These are phyloP conservation scores for Berkeleyomyces rouxiae DNA, from an alignment of 2,329 filamentous ascomycete species.

Conservation along the genomic window DNA sequence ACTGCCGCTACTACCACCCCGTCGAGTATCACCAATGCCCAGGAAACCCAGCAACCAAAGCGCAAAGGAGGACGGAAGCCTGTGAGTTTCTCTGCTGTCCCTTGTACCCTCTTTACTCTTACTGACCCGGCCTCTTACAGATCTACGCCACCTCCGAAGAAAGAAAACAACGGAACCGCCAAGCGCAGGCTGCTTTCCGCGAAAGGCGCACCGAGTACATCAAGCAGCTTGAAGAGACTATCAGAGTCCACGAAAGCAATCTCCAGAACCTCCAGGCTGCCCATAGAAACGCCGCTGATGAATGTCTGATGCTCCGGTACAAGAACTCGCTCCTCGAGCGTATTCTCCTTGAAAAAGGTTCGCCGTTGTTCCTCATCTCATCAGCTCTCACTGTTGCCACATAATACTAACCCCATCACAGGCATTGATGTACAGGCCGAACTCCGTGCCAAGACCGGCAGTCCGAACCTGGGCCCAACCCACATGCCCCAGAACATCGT, in stretches of 20 bases:
- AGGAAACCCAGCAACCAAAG: slow-evolving; percentile 57
- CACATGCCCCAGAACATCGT: slow-evolving; percentile 51
- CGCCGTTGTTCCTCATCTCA: not conserved
- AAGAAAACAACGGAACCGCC: slow-evolving; percentile 90
- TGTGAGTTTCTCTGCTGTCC: slow-evolving; percentile 43
- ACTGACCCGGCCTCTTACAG: slow-evolving; percentile 27
- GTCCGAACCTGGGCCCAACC: slow-evolving; percentile 58
- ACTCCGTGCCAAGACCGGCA: slow-evolving; percentile 79
- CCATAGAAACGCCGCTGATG: slow-evolving; percentile 84
- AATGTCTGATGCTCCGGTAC: slow-evolving; percentile 94
- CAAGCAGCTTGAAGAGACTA: slow-evolving; percentile 94
- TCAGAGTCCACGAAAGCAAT: slow-evolving; percentile 91
- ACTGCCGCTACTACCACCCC: slow-evolving; percentile 17
- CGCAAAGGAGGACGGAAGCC: slow-evolving; percentile 95
- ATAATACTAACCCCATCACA: slow-evolving; percentile 21
- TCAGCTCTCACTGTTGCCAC: not conserved
- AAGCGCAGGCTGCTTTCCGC: slow-evolving; percentile 92
- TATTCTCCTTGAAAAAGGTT: slow-evolving; percentile 91
- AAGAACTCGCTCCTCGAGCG: slow-evolving; percentile 94
- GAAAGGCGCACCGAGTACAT: slow-evolving; percentile 97
- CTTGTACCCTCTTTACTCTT: not conserved
- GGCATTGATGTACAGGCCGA: slow-evolving; percentile 96
- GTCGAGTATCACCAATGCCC: slow-evolving; percentile 18
- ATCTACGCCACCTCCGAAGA: slow-evolving; percentile 98
- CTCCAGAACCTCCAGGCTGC: slow-evolving; percentile 84